Evolutionary conservation across 768 basidiomycete genomes (phyloP), one percentile per base, ranked within the genome.

Genomic region (Ephemerocybe angulata): DNA sequence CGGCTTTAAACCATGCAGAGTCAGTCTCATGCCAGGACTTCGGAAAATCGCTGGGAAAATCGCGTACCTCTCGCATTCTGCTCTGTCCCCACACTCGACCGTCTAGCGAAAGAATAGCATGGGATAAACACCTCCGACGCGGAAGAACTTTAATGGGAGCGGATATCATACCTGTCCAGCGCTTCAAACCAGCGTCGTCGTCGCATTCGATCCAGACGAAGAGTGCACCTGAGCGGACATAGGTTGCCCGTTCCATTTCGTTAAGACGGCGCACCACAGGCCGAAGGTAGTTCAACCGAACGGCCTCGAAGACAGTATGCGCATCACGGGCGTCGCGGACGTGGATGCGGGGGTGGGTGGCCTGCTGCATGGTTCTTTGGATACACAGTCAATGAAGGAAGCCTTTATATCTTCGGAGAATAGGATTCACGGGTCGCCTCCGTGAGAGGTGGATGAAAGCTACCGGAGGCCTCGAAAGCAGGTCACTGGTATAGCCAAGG

Each of bases 201-300:
- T 86, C 84, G 58, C 78, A 78, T 67, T 87, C 85, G 62, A 83
- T 78, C 86, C 86, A 87, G 42, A 86, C 83, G 62, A 86, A 87
- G 27, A 86, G 74, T 3, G 84, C 78, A 3, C 85, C 85, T 6
- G 83, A 80, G 46, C 72, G 74, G 54, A 87, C 81, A 60, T 76
- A 77, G 49, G 66, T 77, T 5, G 74, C 70, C 52, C 84, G 69
- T 63, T 87, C 84, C 49, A 76, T 71, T 58, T 86, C 85, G 65
- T 86, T 84, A 51, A 86, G 73, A 40, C 85, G 77, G 24, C 84
- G 76, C 31, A 70, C 65, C 27, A 85, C 77, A 19, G 78, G 77
- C 40, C 71, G 70, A 17, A 86, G 71, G 55, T 72, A 72, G 30
- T 83, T 80, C 56, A 76, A 78, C 2, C 82, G 78, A 53, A 84